These are phyloP conservation scores for Psilocybe tampanensis DNA, from an alignment of 768 basidiomycete species.

Conservation along the genomic window DNA sequence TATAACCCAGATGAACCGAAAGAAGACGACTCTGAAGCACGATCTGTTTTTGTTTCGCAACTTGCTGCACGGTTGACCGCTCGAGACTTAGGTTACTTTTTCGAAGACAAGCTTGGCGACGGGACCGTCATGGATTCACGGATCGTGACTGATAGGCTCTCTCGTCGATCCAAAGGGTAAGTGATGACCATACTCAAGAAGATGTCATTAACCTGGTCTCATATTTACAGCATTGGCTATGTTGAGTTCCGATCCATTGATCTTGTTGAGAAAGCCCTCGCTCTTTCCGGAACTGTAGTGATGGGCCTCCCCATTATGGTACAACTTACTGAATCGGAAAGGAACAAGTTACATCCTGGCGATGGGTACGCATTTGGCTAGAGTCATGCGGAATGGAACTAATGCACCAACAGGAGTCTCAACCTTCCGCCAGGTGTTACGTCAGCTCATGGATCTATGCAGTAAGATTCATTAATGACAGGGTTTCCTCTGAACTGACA, in stretches of 20 bases:
- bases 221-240: conserved; percentile 81
- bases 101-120: conserved; percentile 95
- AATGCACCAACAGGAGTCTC: conserved; percentile 54
- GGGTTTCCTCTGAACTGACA: neutral
- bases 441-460: conserved; percentile 81
- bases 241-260: conserved; percentile 95
- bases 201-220: no score
- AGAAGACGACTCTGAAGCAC: conserved; percentile 96
- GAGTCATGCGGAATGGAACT: conserved; percentile 14
- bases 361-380: conserved; percentile 62
- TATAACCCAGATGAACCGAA: conserved; percentile 88
- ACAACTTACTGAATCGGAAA: conserved; percentile 95
- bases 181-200: no score
- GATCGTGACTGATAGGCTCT: conserved; percentile 94
- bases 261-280: conserved; percentile 87
- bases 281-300: conserved; percentile 91
- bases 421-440: conserved; percentile 86
- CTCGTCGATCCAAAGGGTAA: conserved; percentile 97
- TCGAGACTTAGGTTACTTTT: conserved; percentile 97
- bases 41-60: conserved; percentile 98
- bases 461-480: conserved; percentile 52
- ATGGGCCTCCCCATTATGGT: conserved; percentile 99
- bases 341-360: conserved; percentile 86
- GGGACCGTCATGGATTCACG: conserved; percentile 93
- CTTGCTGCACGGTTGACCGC: conserved; percentile 96